A percentile compares a stretch with the other conserved stretches of the same genome.
Conservation (phyloP, 2,329 filamentous ascomycete species). For the Rhytidhysteron rufulum region DNA sequence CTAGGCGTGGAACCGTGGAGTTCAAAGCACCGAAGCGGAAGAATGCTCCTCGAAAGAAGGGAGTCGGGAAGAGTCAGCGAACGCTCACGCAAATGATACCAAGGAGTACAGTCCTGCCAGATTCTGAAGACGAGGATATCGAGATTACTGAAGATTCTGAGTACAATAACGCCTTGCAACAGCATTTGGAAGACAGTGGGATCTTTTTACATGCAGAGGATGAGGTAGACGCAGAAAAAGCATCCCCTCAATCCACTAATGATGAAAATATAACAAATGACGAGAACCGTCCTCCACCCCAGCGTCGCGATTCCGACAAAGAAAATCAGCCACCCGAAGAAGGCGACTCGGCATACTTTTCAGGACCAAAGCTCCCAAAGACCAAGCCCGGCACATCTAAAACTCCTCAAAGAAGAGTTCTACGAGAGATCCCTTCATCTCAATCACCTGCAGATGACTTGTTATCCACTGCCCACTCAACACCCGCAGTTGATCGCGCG, state of each 20-base stretch:
- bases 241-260: too few species aligned
- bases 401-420: not conserved
- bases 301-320: not conserved
- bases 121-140: not conserved
- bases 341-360: not conserved
- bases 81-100: slow-evolving; percentile 2
- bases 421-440: slow-evolving; percentile 2
- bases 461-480: not conserved
- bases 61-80: not conserved
- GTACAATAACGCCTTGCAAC: not conserved
- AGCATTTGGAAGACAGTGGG: not conserved
- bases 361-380: not conserved
- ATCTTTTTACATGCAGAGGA: not conserved
- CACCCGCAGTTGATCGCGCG: not conserved
- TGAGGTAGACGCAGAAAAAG: not conserved
- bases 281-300: too few species aligned
- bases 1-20: not conserved
- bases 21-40: not conserved
- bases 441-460: not conserved
- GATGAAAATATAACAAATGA: too few species aligned
- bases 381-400: not conserved
- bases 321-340: not conserved
- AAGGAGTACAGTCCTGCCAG: not conserved
- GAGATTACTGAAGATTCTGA: not conserved
- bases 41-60: not conserved